A percentile compares a stretch with the other conserved stretches of the same genome.
phyloP scores from a whole-genome alignment of 495 filamentous ascomycete genomes.

The Hapsidospora chrysogenum region DNA sequence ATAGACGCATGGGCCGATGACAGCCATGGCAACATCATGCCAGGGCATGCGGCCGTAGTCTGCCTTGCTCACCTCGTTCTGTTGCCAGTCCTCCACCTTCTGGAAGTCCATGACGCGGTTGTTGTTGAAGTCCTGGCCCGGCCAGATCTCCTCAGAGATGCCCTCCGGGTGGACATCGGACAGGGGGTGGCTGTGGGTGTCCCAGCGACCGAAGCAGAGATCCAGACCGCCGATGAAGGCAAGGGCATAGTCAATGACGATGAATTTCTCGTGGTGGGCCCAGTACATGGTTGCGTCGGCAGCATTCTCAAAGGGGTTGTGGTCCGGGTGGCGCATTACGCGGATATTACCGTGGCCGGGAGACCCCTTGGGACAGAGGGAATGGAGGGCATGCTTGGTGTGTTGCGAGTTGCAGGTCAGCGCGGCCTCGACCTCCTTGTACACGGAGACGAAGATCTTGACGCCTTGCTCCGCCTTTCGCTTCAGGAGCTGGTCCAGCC shows the following conservation, averaged over 20 bases:
- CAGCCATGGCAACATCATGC: conserved; percentile 87
- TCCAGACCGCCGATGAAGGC: conserved; percentile 91
- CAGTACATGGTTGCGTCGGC: conserved; percentile 97
- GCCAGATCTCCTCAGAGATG: conserved; percentile 73
- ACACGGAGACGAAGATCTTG: conserved; percentile 87
- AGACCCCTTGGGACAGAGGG: conserved; percentile 61
- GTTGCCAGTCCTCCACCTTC: conserved; percentile 77
- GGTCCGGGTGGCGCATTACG: conserved; percentile 86
- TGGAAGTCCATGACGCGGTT: conserved; percentile 95
- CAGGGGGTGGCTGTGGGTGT: conserved; percentile 66
- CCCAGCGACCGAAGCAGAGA: conserved; percentile 94
- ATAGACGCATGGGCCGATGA: conserved; percentile 78
- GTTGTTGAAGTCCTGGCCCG: conserved; percentile 91
- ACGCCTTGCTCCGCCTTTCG: conserved; percentile 79
- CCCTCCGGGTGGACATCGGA: conserved; percentile 78
- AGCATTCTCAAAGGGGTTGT: conserved; percentile 85
- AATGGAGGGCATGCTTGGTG: conserved; percentile 75
- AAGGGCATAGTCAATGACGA: conserved; percentile 78
- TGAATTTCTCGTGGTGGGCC: conserved; percentile 95
- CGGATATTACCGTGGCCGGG: conserved; percentile 75
- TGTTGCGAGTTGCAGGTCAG: conserved; percentile 84
- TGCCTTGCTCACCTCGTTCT: conserved; percentile 80
- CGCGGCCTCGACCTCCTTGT: conserved; percentile 75
- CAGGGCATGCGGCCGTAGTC: conserved; percentile 94
- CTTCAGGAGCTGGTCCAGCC: conserved; percentile 75